These are phyloP conservation scores for Takashimella tepidaria DNA, from an alignment of 1,284 basidiomycete genomes.

Conservation along the genomic window DNA sequence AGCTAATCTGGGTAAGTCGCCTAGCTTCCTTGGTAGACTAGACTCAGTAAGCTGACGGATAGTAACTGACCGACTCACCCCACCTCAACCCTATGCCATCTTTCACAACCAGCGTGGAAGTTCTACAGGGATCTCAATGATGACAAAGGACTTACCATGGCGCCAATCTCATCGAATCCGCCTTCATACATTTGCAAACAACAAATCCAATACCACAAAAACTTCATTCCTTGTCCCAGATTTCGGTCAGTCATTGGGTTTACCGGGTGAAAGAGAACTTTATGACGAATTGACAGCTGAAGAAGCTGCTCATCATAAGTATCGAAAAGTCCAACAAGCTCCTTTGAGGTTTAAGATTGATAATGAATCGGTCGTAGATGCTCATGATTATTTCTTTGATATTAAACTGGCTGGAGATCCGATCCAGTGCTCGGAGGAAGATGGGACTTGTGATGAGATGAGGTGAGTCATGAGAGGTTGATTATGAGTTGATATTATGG, in stretches of 20 bases:
- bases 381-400: slow-evolving; percentile 38
- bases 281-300: background rate
- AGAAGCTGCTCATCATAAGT: background rate
- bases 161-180: slow-evolving; percentile 48
- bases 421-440: slow-evolving; percentile 39
- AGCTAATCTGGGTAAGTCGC: slow-evolving; percentile 48
- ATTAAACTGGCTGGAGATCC: slow-evolving; percentile 41
- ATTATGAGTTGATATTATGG: background rate
- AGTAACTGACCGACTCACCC: too few relatives aligned
- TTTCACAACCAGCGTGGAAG: too few relatives aligned
- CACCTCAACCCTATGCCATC: too few relatives aligned
- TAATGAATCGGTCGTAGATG: slow-evolving; percentile 10
- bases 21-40: too few relatives aligned
- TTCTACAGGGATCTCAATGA: slow-evolving; percentile 50
- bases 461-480: slow-evolving; percentile 20
- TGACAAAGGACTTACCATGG: slow-evolving; percentile 46
- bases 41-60: background rate
- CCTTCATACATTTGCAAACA: slow-evolving; percentile 46
- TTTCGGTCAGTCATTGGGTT: slow-evolving; percentile 3
- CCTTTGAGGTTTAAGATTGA: slow-evolving; percentile 21
- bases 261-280: background rate
- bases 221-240: slow-evolving; percentile 29
- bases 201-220: slow-evolving; percentile 20
- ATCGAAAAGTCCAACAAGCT: background rate
- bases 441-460: slow-evolving; percentile 43